Base-by-base conservation (phyloP, 352 stramenopile species). In the Pilasporangium apinafurcum region DNA sequence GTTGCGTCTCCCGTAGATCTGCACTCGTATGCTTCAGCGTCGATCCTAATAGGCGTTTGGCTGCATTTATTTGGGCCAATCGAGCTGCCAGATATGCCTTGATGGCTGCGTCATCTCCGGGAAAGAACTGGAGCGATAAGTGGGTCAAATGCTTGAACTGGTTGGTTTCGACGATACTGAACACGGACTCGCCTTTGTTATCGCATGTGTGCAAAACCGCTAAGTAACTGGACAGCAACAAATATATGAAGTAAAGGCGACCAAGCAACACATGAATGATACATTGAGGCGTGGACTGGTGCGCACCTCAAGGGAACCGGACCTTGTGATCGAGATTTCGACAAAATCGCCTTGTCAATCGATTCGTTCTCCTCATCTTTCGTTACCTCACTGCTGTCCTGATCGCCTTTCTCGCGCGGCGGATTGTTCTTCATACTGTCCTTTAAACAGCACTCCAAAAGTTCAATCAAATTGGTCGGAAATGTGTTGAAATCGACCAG, bases 91-190 rank as follows among this genome's bases (percentile, higher is more conserved):
- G 58, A 53, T 97, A 97, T 27, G 76, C 53, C 51, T 97, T 98
- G 52, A 98, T 87, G 4, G 71, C 64, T 1, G 67, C 63, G 54
- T 98, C 92, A 41, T 96, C 78, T 20, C 86, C 88, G 3, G 83
- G 70, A 20, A 65, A 59, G 48, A 98, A 96, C 31, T 68, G 57
- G 13, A 98, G 64, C 30, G 82, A 95, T 12, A 98, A 59, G 48
- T 98, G 92, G 37, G 86, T 97, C 46, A 98, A 53, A 53, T 97
- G 82, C 68, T 98, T 98, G 72, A 98, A 98, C 18, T 57, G 76
- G 41, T 97, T 97, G 17, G 90, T 95, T 67, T 98, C 92, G 31
- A 98, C 85, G 33, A 98, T 89, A 26, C 79, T 94, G 56, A 98
- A 96, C 16, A 87, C 55, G 4, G 71, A 85, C 36, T 82, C 57